Base-by-base conservation (phyloP, 495 filamentous ascomycete species). In the Aspergillus leporis region DNA sequence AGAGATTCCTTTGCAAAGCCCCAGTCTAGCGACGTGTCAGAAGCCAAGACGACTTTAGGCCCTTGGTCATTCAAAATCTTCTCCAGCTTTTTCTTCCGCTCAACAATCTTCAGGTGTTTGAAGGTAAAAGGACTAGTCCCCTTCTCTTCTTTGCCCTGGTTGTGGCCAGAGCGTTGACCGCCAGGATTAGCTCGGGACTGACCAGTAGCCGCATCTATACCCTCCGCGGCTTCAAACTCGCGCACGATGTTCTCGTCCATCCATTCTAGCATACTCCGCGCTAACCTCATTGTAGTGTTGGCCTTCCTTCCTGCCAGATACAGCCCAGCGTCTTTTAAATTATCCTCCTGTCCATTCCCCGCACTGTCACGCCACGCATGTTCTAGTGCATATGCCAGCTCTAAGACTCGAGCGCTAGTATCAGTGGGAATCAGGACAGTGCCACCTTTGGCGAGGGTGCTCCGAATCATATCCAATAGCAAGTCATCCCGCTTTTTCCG, bases 181-280 rank as follows among this genome's bases (percentile, higher is more conserved):
- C 75, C 72, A 21, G 59, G 66, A 19, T 72, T 70, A 53, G 68
- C 67, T 25, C 75, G 74, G 48, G 81, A 78, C 13, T 74, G 69
- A 43, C 77, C 77, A 58, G 77, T 77, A 16, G 71, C 70, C 19
- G 65, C 69, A 61, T 81, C 78, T 21, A 66, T 73, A 51, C 77
- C 74, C 57, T 84, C 88, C 2, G 88, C 85, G 2, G 88, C 86
- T 72, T 99, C 95, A 56, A 97, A 95, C 61, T 97, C 92, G 49
- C 88, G 83, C 53, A 96, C 84, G 51, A 99, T 92, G 50, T 83
- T 87, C 64, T 97, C 92, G 66, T 97, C 92, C 92, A 97, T 98
- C 94, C 94, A 99, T 70, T 99, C 94, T 54, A 98, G 75, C 92
- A 98, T 96, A 69, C 93, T 97, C 60, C 92, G 83, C 16, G 93